Conservation (phyloP, 768 basidiomycete species). For the Fomitopsis serialis region DNA sequence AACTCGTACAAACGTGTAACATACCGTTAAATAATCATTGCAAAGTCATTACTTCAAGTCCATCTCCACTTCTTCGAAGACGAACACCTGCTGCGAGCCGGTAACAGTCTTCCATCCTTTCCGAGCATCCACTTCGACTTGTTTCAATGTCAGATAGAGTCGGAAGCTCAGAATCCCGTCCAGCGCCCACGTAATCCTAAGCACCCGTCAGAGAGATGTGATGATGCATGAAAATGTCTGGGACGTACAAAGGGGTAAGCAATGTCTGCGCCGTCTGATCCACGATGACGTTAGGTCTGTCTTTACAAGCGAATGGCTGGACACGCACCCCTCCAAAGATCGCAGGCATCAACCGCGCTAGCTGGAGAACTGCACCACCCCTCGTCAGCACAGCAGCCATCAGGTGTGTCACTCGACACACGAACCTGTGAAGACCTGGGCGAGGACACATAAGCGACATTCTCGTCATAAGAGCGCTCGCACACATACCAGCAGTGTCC, state of each 20-base stretch:
- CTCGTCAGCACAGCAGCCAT: not conserved
- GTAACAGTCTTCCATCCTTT: not conserved
- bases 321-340: not conserved
- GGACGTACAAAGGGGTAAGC: not conserved
- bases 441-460: not conserved
- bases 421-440: not conserved
- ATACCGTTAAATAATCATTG: no score
- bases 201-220: not conserved
- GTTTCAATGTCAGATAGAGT: not conserved
- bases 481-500: not conserved
- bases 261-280: not conserved
- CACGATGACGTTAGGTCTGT: not conserved
- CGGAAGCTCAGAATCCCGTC: not conserved
- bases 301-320: not conserved
- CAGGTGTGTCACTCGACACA: not conserved
- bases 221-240: not conserved
- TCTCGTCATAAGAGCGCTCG: not conserved
- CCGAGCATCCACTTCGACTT: not conserved
- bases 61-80: not conserved
- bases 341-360: not conserved
- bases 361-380: not conserved
- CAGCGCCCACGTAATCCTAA: not conserved
- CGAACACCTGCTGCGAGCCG: not conserved
- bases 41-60: not conserved
- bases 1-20: no score